Conservation (phyloP, 192 early-diverging fungal genomes). For the Coemansia biformis region DNA sequence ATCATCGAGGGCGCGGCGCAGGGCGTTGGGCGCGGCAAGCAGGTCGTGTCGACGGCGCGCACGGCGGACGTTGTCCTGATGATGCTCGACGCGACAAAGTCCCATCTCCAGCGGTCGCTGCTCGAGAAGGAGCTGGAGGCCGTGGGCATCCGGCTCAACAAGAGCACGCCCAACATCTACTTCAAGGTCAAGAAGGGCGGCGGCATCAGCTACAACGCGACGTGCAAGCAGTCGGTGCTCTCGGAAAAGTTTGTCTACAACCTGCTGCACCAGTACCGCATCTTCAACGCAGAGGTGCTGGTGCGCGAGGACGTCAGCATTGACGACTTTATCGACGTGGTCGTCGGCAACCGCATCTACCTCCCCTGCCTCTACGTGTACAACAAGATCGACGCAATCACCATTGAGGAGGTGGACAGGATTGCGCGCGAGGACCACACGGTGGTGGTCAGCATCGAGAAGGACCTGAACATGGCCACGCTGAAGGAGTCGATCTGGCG, state of each 20-base stretch:
- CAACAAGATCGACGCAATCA: conserved; percentile 97
- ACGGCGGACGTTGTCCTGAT: conserved; percentile 96
- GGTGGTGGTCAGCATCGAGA: conserved; percentile 86
- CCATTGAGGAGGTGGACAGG: conserved; percentile 90
- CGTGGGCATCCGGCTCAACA: conserved; percentile 93
- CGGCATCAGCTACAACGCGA: conserved; percentile 91
- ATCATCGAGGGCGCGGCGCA: conserved; percentile 97
- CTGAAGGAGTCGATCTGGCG: conserved; percentile 90
- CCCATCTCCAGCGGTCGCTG: conserved; percentile 70
- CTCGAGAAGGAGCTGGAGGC: conserved; percentile 92
- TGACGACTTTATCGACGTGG: conserved; percentile 98
- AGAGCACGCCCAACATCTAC: conserved; percentile 82
- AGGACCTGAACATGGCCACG: conserved; percentile 86
- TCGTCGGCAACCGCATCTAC: conserved; percentile 95
- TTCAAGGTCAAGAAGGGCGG: conserved; percentile 98
- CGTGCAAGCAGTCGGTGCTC: conserved; percentile 77
- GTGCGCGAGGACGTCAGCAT: conserved; percentile 95
- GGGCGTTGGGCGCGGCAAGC: conserved; percentile 96
- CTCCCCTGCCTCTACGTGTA: conserved; percentile 91
- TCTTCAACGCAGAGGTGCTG: conserved; percentile 96
- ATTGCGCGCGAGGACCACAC: conserved; percentile 87
- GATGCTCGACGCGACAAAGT: conserved; percentile 97
- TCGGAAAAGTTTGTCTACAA: conserved; percentile 89
- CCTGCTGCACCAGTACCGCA: conserved; percentile 94
- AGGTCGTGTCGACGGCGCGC: conserved; percentile 95